Percentiles rank a stretch among this genome's conserved stretches.
Evolutionary conservation across 495 filamentous ascomycete genomes (phyloP).

Genomic region (Aspergillus ostianus): DNA sequence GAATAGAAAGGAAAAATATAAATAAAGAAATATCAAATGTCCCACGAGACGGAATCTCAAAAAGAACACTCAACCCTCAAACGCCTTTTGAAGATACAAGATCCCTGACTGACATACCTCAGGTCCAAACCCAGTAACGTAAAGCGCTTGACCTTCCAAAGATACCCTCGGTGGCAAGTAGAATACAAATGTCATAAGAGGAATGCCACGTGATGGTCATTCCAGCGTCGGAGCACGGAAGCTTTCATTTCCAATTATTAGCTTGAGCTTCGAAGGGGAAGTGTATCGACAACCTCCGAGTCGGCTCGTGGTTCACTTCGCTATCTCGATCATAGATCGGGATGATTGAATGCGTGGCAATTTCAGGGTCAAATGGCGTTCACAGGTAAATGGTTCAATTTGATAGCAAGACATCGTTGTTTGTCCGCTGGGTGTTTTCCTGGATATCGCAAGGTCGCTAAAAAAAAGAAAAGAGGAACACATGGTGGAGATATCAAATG

Average conservation of each 20-base stretch:
- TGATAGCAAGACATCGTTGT: slow-evolving; percentile 1
- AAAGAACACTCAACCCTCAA: slow-evolving; percentile 17
- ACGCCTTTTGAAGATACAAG: slow-evolving; percentile 23
- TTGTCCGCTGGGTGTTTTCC: slow-evolving; percentile 9
- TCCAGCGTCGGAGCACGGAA: neutral
- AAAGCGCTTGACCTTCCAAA: slow-evolving; percentile 2
- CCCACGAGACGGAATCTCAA: neutral
- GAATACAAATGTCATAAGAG: neutral
- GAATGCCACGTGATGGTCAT: neutral
- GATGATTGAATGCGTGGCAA: slow-evolving; percentile 1
- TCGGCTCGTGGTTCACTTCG: neutral
- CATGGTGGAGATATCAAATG: slow-evolving; percentile 8
- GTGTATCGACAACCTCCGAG: neutral
- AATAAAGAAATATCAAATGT: slow-evolving; percentile 6
- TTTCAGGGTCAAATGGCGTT: slow-evolving; percentile 6
- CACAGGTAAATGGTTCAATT: neutral
- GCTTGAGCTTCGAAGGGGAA: neutral
- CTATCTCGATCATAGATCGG: neutral
- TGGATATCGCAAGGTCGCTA: slow-evolving; percentile 17
- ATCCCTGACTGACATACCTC: slow-evolving; percentile 11
- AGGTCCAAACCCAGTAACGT: slow-evolving; percentile 2
- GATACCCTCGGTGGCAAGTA: neutral
- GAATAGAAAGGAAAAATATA: slow-evolving; percentile 7
- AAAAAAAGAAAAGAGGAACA: slow-evolving; percentile 10
- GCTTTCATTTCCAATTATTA: neutral